phyloP scores from a whole-genome alignment of 345 rosid species.

The Garcia nutans region DNA sequence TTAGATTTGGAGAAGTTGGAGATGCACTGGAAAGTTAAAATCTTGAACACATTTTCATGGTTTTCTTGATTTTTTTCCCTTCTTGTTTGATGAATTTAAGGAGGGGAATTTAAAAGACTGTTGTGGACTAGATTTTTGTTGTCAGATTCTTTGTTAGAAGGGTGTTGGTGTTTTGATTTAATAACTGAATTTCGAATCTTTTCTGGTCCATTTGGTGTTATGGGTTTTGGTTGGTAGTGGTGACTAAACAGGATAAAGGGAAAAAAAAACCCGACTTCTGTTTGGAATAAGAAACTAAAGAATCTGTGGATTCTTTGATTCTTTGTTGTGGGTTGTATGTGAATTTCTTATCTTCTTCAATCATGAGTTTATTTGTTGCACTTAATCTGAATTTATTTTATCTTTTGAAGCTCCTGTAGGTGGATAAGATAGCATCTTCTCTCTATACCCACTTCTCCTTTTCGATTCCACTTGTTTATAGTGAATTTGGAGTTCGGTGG shows the following conservation, averaged over 20 bases:
- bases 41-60: not conserved
- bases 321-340: conserved; percentile 22
- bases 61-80: not conserved
- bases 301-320: conserved; percentile 42
- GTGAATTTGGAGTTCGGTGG: conserved; percentile 27
- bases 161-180: conserved; percentile 9
- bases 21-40: not conserved
- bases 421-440: conserved; percentile 45
- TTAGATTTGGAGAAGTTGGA: not conserved
- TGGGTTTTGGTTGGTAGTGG: conserved; percentile 33
- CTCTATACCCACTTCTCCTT: conserved; percentile 6
- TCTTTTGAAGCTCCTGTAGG: conserved; percentile 17
- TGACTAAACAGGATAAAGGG: conserved; percentile 21
- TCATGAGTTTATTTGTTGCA: conserved; percentile 25
- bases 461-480: conserved; percentile 26
- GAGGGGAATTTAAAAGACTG: conserved; percentile 9
- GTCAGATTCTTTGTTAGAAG: conserved; percentile 37
- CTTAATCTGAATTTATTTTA: conserved; percentile 13
- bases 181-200: conserved; percentile 32
- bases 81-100: conserved; percentile 1
- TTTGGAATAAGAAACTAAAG: conserved; percentile 37
- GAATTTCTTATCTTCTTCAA: conserved; percentile 33
- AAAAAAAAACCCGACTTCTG: conserved; percentile 23
- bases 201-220: conserved; percentile 34
- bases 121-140: conserved; percentile 18